Base-by-base conservation (phyloP, 768 basidiomycete genomes). In the Boletellus emodensis region DNA sequence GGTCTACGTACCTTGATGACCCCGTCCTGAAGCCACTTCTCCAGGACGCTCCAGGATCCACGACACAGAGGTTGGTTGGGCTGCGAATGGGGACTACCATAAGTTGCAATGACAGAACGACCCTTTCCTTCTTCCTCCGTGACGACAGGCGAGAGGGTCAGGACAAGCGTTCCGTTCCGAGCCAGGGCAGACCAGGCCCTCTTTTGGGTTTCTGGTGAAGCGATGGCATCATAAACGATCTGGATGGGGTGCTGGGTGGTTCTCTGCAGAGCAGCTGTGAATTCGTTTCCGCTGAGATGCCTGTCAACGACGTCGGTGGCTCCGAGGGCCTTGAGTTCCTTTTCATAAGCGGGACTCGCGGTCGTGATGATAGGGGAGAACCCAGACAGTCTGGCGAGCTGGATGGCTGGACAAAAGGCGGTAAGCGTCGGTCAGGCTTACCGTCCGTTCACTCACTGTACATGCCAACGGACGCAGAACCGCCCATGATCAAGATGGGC, bases 401-500 rank as follows among this genome's bases (percentile, higher is more conserved):
- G 76, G 49, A 71, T 65, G 13, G 47, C 75, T 72, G 46, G 12
- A 14, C 35, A 30, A 40, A 38, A 20, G 6, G 36, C 22, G 28
- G 42, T 54, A 24, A 63, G 49, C 8, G 18, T 36, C 12, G 34
- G 54, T 35, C 18, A 2, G 7, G 10, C 15, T 26, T 22, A 6
- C 10, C 3, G 15, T 5, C 2, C 20, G 24, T 48, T 40, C n/a
- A 59, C 68, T 52, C 53, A 75, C 78, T 68, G 40, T 65, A 74
- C 64, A 72, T 72, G n/a, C 78, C 79, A 0, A 79, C 76, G 17
- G 74, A 75, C 11, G 71, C 70, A 6, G 75, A 61, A 5, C 79
- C 79, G n/a, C 78, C 79, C 28, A 77, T 56, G 48, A 81, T 68
- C 42, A 81, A 54, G 15, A 79, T 70, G 1, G 78, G 71, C 9